A percentile compares a stretch with the other conserved stretches of the same genome.
These are phyloP conservation scores for Thermomyces lanuginosus DNA, from an alignment of 2,329 filamentous ascomycete genomes.

Conservation along the genomic window DNA sequence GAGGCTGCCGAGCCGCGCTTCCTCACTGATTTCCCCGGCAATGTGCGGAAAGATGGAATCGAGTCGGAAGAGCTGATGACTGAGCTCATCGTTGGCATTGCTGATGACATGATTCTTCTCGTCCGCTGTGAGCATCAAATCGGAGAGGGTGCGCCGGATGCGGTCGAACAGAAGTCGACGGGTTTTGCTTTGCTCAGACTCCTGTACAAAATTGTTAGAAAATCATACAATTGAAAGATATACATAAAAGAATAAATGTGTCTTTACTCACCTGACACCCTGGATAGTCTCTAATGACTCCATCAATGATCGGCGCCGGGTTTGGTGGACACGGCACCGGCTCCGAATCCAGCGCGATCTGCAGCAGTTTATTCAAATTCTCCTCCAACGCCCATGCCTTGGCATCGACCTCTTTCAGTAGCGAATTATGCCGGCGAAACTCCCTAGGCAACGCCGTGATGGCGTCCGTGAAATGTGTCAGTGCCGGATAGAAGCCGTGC, in stretches of 20 bases:
- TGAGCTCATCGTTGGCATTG: conserved; percentile 76
- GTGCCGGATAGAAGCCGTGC: conserved; percentile 45
- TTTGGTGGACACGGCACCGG: conserved; percentile 18
- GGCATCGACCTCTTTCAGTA: conserved; percentile 93
- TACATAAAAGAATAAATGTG: conserved; percentile 2
- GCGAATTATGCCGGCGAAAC: conserved; percentile 84
- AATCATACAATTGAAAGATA: conserved; percentile 1
- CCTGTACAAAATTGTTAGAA: conserved; percentile 7
- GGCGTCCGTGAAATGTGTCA: conserved; percentile 71
- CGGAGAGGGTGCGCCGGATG: conserved; percentile 59
- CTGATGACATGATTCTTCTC: conserved; percentile 96
- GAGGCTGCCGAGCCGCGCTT: conserved; percentile 79
- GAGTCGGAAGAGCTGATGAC: conserved; percentile 68
- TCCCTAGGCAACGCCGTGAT: conserved; percentile 87
- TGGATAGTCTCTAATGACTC: conserved; percentile 19
- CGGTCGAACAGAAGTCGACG: conserved; percentile 59
- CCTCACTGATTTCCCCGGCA: conserved; percentile 78
- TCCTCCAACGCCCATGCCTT: conserved; percentile 86
- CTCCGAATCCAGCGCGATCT: conserved; percentile 18
- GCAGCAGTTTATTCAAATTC: conserved; percentile 58
- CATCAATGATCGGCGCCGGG: conserved; percentile 21
- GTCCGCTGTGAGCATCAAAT: conserved; percentile 79
- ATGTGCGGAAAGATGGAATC: conserved; percentile 78
- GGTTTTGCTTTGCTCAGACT: conserved; percentile 21
- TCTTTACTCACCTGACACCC: conserved; percentile 14